Evolutionary conservation across 1,284 basidiomycete species (phyloP), one percentile per base, ranked within the genome.

Genomic region (Pisolithus thermaeus): DNA sequence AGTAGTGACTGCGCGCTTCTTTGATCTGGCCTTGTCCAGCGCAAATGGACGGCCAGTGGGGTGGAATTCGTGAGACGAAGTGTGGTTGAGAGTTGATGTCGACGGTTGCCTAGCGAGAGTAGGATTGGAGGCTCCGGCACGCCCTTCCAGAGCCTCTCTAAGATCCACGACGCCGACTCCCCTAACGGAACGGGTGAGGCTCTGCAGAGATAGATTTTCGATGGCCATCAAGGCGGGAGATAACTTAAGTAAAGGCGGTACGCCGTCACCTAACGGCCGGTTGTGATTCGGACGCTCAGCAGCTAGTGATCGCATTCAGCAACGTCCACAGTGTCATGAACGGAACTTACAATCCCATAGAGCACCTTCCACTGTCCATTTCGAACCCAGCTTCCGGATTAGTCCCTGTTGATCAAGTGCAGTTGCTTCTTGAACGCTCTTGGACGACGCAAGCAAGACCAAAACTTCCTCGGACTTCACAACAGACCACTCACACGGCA

Each of bases 171-270:
- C 91, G 27, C 92, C 92, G 8, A 94, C 83, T 2, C 84, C 84
- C 56, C 84, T 77, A 7, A 81, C 78, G 4, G 87, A 87, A 46
- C 87, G 80, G 35, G 83, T 78, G 50, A 93, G 72, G 58, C 87
- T 91, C 62, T 88, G 86, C 48, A 91, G 73, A 4, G 90, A 93
- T 23, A 89, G 73, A 65, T 94, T 94, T 56, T 92, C 88, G 53
- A 90, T 88, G 55, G 89, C 86, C 90, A 92, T 93, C 52, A 94
- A 72, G 14, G 85, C 83, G 39, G 87, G 88, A 3, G 88, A 86
- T 32, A 92, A 80, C 64, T 84, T 89, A 53, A 90, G 76, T 47
- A 91, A 75, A 4, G 87, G 81, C 1, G 85, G 81, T 43, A 83
- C 70, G 25, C 81, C 82, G 56, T 90, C 85, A 36, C 79, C 79